Evolutionary conservation across 352 stramenopile species (phyloP).

Genomic region (Phytophthora pluvialis): DNA sequence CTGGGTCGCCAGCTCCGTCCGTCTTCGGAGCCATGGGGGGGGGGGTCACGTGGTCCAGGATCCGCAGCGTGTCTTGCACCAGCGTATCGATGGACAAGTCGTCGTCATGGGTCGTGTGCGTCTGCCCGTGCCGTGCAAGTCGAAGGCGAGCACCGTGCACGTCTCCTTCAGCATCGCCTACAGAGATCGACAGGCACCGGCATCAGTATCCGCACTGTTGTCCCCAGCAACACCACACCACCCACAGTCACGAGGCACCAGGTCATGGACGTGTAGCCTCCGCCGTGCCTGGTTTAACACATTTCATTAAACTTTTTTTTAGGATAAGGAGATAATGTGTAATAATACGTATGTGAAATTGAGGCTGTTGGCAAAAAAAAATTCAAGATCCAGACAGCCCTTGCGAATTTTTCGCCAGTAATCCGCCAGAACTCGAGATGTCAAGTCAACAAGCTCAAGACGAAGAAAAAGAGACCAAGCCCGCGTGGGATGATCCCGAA

Average conservation of each 20-base stretch:
- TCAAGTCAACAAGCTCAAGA: too few species aligned
- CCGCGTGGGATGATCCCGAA: too few species aligned
- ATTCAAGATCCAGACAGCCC: too few species aligned
- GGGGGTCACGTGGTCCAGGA: constrained; percentile 66
- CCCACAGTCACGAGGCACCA: constrained; percentile 81
- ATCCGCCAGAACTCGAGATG: too few species aligned
- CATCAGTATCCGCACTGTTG: too few species aligned
- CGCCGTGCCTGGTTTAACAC: too few species aligned
- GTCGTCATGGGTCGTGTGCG: constrained; percentile 58
- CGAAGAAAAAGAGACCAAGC: too few species aligned
- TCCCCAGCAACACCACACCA: neutral
- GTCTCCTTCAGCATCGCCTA: constrained; percentile 78
- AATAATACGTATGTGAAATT: too few species aligned
- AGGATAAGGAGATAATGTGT: too few species aligned
- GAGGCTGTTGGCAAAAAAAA: too few species aligned
- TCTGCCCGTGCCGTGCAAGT: constrained; percentile 82
- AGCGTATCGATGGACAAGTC: constrained; percentile 81
- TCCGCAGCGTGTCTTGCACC: constrained; percentile 69
- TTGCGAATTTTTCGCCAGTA: too few species aligned
- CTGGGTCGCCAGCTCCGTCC: constrained; percentile 21
- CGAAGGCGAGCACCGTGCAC: constrained; percentile 83
- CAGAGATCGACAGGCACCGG: neutral
- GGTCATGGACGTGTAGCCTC: constrained; percentile 88
- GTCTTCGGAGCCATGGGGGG: constrained; percentile 15
- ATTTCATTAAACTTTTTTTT: too few species aligned